These are phyloP conservation scores for Osmanthus fragrans DNA, from an alignment of 257 asterid genomes.

Conservation along the genomic window DNA sequence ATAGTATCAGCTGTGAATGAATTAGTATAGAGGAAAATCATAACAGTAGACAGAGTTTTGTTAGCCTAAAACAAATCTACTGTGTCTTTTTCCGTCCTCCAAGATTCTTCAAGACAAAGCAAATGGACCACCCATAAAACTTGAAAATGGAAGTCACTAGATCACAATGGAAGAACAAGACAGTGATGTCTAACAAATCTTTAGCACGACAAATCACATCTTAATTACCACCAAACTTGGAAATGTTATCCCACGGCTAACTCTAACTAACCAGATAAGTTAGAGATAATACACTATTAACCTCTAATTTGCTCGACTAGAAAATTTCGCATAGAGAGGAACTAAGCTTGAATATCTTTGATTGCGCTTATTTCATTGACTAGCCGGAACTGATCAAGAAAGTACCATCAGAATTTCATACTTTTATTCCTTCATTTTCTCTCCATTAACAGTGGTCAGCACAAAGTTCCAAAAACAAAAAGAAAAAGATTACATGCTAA, in stretches of 20 bases:
- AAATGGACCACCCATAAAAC: constrained; percentile 45
- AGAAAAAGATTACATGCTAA: neutral
- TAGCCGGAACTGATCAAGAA: constrained; percentile 23
- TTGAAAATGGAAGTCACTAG: constrained; percentile 34
- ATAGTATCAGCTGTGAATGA: constrained; percentile 37
- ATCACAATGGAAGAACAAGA: constrained; percentile 33
- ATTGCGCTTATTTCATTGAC: constrained; percentile 26
- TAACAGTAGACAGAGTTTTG: constrained; percentile 18
- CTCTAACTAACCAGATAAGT: constrained; percentile 15
- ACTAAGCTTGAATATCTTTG: constrained; percentile 26
- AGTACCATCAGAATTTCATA: neutral
- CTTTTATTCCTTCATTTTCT: constrained; percentile 10
- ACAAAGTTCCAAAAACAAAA: constrained; percentile 28
- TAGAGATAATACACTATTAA: neutral
- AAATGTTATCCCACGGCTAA: constrained; percentile 16
- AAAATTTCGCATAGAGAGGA: constrained; percentile 1
- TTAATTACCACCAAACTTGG: constrained; percentile 11
- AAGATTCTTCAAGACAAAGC: constrained; percentile 60
- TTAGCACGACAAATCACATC: constrained; percentile 30
- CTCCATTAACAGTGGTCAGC: constrained; percentile 27
- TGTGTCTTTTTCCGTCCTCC: constrained; percentile 15
- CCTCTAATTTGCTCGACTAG: constrained; percentile 27
- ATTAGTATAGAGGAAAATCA: constrained; percentile 34
- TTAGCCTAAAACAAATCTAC: constrained; percentile 20
- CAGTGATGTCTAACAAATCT: constrained; percentile 40